Conservation (phyloP, 306 rosid genomes). For the Cucurbita pepo region DNA sequence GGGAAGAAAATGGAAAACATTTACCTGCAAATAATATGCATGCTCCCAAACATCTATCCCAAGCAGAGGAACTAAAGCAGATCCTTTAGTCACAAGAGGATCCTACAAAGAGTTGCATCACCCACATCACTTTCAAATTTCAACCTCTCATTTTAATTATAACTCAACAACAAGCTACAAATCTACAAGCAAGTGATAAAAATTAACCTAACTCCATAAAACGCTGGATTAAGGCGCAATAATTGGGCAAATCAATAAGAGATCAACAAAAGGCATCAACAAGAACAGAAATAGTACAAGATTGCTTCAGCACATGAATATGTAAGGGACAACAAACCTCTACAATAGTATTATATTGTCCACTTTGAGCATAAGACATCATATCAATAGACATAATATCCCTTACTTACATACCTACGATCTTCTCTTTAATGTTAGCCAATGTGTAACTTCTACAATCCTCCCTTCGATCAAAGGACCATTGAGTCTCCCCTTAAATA, state of each 20-base stretch:
- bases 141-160: background rate
- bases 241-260: background rate
- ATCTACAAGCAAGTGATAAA: background rate
- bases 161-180: too few relatives aligned
- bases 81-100: slow-evolving; percentile 79
- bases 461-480: too few relatives aligned
- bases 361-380: too few relatives aligned
- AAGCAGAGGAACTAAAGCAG: slow-evolving; percentile 72
- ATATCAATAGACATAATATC: too few relatives aligned
- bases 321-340: too few relatives aligned
- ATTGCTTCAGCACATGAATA: background rate
- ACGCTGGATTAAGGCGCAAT: background rate
- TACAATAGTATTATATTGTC: too few relatives aligned
- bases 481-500: too few relatives aligned
- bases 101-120: slow-evolving; percentile 38
- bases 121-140: slow-evolving; percentile 13
- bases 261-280: too few relatives aligned
- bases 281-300: too few relatives aligned
- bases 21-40: slow-evolving; percentile 94
- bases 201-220: background rate
- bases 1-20: background rate
- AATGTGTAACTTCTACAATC: too few relatives aligned
- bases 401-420: too few relatives aligned
- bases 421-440: too few relatives aligned
- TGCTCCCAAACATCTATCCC: slow-evolving; percentile 99